Evolutionary conservation across 2,329 filamentous ascomycete species (phyloP), one percentile per base, ranked within the genome.

Genomic region (Scorias spongiosa): DNA sequence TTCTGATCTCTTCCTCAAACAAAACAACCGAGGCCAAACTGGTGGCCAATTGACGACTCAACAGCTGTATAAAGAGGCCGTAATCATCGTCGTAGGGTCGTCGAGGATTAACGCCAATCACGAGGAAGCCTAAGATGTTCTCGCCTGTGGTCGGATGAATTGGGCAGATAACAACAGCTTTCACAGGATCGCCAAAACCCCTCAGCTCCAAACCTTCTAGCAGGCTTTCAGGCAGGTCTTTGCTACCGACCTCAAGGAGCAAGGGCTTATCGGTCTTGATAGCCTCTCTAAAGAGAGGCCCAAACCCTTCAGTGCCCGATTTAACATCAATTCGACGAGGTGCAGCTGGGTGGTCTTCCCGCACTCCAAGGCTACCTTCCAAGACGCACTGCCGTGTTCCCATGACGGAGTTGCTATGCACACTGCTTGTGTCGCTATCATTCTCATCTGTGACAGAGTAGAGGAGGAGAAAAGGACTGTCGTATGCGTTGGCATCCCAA

Each of bases 1-100:
- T 72, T 46, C 74, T 75, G 49, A 89, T 87, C 57, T 91, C 84
- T 51, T 89, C 84, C 57, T 89, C 84, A 46, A 88, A 88, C 1
- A 91, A 63, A 0, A 88, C 81, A 0, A 88, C 84, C 0, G 83
- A 88, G 1, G 84, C 84, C 59, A 89, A 72, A 0, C 83, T 86
- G 0, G 84, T 89, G 8, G 80, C 82, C 8, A 89, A 67, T 57
- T 89, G 84, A 17, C 83, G 74, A 40, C 78, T 80, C 5, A 89
- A 64, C 1, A 89, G 69, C 52, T 83, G 78, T 32, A 89, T 70
- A 53, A 89, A 91, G 0, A 89, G 67, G 48, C 76, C 75, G 55
- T 89, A 91, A 51, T 89, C 84, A 32, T 82, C 78, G 52, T 91
- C 82, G 53, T 84, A 91, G 0, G 81, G 84, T 41, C 84, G 71